These are phyloP conservation scores for Stropharia rugosoannulata DNA, from an alignment of 768 basidiomycete genomes.

Conservation along the genomic window DNA sequence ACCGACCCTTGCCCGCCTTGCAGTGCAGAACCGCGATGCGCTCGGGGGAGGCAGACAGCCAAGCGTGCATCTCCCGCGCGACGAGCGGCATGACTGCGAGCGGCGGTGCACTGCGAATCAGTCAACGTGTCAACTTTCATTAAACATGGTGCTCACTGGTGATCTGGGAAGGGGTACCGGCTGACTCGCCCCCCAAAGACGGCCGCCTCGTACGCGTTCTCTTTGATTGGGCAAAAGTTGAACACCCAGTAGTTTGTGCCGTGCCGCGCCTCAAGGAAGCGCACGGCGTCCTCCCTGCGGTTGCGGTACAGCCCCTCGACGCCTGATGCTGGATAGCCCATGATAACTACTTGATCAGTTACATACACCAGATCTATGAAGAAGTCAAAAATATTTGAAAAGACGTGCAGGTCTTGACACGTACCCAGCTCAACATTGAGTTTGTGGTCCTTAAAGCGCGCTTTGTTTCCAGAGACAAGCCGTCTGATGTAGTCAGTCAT, in stretches of 20 bases:
- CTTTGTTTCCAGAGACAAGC: conserved; percentile 80
- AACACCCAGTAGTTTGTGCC: conserved; percentile 83
- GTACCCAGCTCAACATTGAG: conserved; percentile 73
- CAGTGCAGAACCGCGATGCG: conserved; percentile 84
- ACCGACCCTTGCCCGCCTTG: conserved; percentile 86
- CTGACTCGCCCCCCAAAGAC: conserved; percentile 76
- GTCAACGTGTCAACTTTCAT: neutral
- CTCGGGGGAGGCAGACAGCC: conserved; percentile 64
- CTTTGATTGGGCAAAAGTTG: conserved; percentile 81
- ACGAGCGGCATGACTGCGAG: conserved; percentile 70
- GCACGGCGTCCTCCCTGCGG: conserved; percentile 68
- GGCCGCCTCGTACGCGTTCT: conserved; percentile 74
- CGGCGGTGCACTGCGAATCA: conserved; percentile 64
- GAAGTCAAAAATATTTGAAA: neutral
- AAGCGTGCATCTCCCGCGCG: conserved; percentile 70
- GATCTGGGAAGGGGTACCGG: conserved; percentile 88
- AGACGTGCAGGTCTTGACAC: conserved; percentile 4
- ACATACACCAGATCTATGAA: conserved; percentile 59
- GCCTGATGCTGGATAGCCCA: conserved; percentile 84
- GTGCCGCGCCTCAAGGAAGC: conserved; percentile 73
- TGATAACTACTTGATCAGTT: conserved; percentile 72
- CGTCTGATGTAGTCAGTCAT: conserved; percentile 72
- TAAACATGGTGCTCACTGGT: conserved; percentile 55
- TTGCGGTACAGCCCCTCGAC: conserved; percentile 83
- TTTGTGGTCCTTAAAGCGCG: conserved; percentile 67